phyloP scores from a whole-genome alignment of 169 alveolate species.

The Plasmodium sp. region DNA sequence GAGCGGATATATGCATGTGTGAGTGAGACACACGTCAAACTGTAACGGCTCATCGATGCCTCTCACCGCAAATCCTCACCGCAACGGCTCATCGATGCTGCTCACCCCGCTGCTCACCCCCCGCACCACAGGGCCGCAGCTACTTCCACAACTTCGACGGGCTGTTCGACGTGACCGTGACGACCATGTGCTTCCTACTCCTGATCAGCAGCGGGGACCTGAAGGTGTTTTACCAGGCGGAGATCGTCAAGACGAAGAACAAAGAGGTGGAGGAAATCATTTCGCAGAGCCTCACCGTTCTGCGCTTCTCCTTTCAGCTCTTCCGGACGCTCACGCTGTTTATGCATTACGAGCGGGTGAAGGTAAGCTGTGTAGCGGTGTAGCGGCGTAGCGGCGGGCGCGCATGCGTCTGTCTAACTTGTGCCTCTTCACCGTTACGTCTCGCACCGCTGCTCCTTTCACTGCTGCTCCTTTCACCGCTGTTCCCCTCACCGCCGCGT shows the following conservation, averaged over 20 bases:
- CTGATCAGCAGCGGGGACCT: slow-evolving; percentile 67
- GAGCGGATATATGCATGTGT: neutral
- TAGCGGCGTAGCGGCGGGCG: neutral
- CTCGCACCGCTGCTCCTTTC: no score
- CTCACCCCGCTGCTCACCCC: neutral
- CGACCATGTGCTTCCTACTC: slow-evolving; percentile 33
- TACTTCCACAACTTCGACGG: slow-evolving; percentile 66
- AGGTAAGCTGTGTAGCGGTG: slow-evolving; percentile 18
- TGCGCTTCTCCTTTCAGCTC: slow-evolving; percentile 57
- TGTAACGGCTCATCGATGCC: no score
- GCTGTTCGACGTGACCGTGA: slow-evolving; percentile 41
- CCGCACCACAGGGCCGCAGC: slow-evolving; percentile 16
- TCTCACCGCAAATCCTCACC: no score
- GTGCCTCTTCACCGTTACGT: neutral
- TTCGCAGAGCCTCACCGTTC: slow-evolving; percentile 52
- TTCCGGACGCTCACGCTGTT: slow-evolving; percentile 56
- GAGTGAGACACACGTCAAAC: no score
- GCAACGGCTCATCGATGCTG: no score
- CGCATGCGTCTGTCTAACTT: neutral
- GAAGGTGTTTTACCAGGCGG: slow-evolving; percentile 25
- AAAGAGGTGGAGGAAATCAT: slow-evolving; percentile 63
- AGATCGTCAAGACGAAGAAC: slow-evolving; percentile 25
- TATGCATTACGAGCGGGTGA: slow-evolving; percentile 56
- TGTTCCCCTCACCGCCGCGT: neutral
- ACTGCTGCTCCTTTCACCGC: no score